These are phyloP conservation scores for Claviceps sp. DNA, from an alignment of 2,329 filamentous ascomycete genomes.

Conservation along the genomic window DNA sequence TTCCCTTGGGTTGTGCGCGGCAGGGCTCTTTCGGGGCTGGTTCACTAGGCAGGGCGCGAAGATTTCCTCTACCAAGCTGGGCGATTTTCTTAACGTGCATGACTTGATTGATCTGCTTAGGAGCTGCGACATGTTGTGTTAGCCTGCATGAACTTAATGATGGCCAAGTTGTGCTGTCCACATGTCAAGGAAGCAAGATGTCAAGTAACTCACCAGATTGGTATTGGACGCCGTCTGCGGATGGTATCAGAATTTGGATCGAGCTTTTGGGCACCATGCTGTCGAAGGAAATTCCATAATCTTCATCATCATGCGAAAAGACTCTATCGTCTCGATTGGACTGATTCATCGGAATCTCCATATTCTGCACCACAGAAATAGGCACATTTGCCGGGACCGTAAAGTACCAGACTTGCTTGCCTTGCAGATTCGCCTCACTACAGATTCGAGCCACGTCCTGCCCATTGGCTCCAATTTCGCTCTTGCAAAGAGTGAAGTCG, in stretches of 20 bases:
- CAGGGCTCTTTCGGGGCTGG: constrained; percentile 36
- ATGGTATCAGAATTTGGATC: constrained; percentile 49
- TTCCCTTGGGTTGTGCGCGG: constrained; percentile 51
- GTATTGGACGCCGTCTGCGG: constrained; percentile 39
- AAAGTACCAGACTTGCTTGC: constrained; percentile 73
- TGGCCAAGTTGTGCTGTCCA: no score
- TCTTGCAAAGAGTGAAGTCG: constrained; percentile 40
- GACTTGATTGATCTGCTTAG: constrained; percentile 39
- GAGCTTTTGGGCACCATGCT: constrained; percentile 33
- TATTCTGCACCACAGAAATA: constrained; percentile 51
- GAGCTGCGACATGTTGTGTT: constrained; percentile 10
- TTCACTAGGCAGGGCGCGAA: constrained; percentile 16
- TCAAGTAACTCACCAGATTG: constrained; percentile 30
- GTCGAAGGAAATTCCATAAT: constrained; percentile 47
- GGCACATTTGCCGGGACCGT: constrained; percentile 57
- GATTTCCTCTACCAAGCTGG: constrained; percentile 30
- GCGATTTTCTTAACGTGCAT: constrained; percentile 53
- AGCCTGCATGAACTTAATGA: background rate
- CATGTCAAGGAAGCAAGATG: no score
- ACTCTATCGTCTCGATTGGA: constrained; percentile 38
- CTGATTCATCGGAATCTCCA: constrained; percentile 46
- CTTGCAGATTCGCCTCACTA: constrained; percentile 42
- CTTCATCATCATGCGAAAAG: constrained; percentile 48
- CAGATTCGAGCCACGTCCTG: constrained; percentile 41
- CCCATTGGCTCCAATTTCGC: constrained; percentile 22